These are phyloP conservation scores for Bigelowiella natans DNA, from an alignment of 78 protist species.

Conservation along the genomic window DNA sequence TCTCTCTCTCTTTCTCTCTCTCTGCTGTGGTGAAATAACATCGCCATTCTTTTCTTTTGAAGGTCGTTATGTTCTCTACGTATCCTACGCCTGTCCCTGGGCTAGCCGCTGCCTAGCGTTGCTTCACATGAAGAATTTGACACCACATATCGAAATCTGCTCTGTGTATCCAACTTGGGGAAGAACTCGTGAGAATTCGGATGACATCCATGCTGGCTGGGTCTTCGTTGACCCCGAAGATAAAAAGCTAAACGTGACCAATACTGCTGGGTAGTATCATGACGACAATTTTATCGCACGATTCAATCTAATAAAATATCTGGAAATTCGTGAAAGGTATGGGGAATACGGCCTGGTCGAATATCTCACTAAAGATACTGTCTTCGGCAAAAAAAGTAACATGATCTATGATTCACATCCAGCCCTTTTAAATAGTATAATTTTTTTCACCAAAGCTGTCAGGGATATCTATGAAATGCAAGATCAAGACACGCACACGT, in stretches of 20 bases:
- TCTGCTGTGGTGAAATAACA: too few relatives aligned
- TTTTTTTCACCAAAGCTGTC: too few relatives aligned
- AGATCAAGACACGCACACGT: neutral
- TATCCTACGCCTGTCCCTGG: neutral
- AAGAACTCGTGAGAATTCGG: neutral
- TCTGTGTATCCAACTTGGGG: neutral
- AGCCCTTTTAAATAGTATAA: too few relatives aligned
- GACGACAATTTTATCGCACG: too few relatives aligned
- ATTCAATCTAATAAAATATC: too few relatives aligned
- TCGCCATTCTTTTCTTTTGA: neutral
- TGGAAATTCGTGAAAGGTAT: too few relatives aligned
- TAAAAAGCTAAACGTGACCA: neutral
- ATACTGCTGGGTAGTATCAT: neutral
- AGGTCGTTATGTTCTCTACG: neutral
- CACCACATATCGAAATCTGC: neutral
- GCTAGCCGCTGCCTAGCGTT: neutral
- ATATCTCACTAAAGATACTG: too few relatives aligned
- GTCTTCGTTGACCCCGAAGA: neutral
- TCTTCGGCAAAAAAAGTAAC: too few relatives aligned
- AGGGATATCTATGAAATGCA: too few relatives aligned
- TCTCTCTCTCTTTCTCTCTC: too few relatives aligned
- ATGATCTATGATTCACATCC: too few relatives aligned
- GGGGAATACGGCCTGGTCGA: too few relatives aligned
- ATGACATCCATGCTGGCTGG: neutral
- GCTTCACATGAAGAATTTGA: neutral